phyloP scores from a whole-genome alignment of 305 asterid species.

The Solanum hybrid region DNA sequence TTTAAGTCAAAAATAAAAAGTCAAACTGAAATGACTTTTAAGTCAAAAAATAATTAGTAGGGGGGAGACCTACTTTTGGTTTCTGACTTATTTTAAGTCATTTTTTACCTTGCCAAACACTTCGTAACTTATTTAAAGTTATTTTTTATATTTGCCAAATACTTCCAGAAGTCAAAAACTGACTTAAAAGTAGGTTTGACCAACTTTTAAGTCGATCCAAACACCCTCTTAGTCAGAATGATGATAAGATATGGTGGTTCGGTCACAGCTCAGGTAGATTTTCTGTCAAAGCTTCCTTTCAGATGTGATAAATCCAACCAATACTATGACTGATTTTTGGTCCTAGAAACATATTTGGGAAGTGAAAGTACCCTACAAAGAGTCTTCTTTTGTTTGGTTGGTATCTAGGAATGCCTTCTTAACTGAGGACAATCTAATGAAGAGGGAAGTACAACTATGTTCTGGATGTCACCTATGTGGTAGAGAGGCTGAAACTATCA shows the following conservation, averaged over 20 bases:
- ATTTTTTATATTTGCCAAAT: too few relatives aligned
- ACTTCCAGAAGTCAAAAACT: too few relatives aligned
- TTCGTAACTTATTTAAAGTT: too few relatives aligned
- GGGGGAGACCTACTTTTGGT: too few relatives aligned
- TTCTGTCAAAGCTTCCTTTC: background rate
- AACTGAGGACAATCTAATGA: background rate
- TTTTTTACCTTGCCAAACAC: too few relatives aligned
- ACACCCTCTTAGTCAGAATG: background rate
- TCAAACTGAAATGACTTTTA: too few relatives aligned
- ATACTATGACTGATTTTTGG: background rate
- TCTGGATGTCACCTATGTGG: background rate
- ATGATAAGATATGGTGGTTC: background rate
- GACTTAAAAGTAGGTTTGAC: too few relatives aligned
- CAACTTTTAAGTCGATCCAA: too few relatives aligned
- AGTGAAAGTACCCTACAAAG: background rate
- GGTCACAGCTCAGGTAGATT: background rate
- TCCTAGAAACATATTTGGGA: background rate
- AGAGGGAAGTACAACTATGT: background rate
- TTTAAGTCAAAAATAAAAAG: too few relatives aligned
- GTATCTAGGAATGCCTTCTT: background rate
- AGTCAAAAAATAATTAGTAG: too few relatives aligned
- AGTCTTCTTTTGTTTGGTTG: background rate
- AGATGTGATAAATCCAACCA: background rate
- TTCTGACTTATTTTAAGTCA: too few relatives aligned
- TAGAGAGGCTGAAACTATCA: background rate